phyloP scores from a whole-genome alignment of 2,329 filamentous ascomycete genomes.

The Ophiostoma quercus region DNA sequence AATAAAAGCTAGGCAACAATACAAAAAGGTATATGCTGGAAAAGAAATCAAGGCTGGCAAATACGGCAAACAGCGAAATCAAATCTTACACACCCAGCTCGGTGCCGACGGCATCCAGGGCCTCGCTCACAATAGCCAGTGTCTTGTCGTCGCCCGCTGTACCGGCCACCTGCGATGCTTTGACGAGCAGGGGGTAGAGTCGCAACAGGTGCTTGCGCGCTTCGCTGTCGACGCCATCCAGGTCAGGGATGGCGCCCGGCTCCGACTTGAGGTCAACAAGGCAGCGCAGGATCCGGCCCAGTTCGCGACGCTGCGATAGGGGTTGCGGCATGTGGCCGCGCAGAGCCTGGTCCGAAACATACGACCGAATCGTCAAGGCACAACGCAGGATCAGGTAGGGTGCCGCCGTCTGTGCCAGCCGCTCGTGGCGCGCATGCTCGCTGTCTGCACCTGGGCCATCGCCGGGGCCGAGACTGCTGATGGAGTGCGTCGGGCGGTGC shows the following conservation, averaged over 20 bases:
- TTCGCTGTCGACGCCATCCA: conserved; percentile 49
- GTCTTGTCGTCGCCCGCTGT: conserved; percentile 57
- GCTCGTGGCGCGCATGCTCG: conserved; percentile 41
- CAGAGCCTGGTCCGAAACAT: conserved; percentile 86
- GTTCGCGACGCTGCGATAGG: conserved; percentile 69
- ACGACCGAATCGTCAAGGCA: conserved; percentile 73
- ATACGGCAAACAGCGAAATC: background rate
- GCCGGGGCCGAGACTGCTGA: conserved; percentile 19
- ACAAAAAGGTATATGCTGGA: conserved; percentile 7
- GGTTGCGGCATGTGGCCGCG: conserved; percentile 86
- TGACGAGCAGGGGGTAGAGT: conserved; percentile 71
- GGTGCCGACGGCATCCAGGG: conserved; percentile 57
- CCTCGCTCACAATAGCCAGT: conserved; percentile 51
- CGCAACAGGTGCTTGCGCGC: conserved; percentile 70
- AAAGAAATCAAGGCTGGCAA: background rate
- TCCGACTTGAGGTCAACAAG: conserved; percentile 66
- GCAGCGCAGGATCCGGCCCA: conserved; percentile 64
- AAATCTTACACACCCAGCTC: conserved; percentile 42
- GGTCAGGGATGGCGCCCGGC: conserved; percentile 60
- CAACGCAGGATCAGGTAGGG: conserved; percentile 79
- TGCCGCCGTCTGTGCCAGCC: conserved; percentile 68
- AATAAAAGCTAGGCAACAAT: background rate
- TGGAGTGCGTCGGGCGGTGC: conserved; percentile 40
- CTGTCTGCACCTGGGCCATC: conserved; percentile 29
- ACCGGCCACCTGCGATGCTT: conserved; percentile 55